These are phyloP conservation scores for Tetradesmus lagerheimii DNA, from an alignment of 139 green algal genomes.

Conservation along the genomic window DNA sequence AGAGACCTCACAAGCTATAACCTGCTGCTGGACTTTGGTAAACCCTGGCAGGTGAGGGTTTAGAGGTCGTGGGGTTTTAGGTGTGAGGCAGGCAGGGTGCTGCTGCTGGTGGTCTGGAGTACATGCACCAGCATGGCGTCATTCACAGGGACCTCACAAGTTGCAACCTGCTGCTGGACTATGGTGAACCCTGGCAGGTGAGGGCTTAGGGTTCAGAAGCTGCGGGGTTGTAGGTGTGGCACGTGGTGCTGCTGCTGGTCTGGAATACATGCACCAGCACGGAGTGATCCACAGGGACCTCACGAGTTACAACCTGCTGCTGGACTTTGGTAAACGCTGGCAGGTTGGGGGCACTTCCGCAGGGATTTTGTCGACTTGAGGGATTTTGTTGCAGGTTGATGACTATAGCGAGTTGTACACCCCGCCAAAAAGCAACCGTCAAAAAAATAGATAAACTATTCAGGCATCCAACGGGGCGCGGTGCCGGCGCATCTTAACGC, in stretches of 20 bases:
- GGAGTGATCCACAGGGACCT: conserved; percentile 72
- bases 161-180: conserved; percentile 75
- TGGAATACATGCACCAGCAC: conserved; percentile 64
- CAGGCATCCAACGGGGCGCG: too few relatives aligned
- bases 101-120: conserved; percentile 51
- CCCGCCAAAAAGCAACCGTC: too few relatives aligned
- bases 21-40: conserved; percentile 65
- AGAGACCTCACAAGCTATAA: conserved; percentile 79
- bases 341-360: conserved; percentile 29
- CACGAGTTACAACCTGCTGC: conserved; percentile 76
- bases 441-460: too few relatives aligned
- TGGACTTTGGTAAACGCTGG: conserved; percentile 53
- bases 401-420: too few relatives aligned
- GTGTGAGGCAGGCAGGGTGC: too few relatives aligned
- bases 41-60: conserved; percentile 31
- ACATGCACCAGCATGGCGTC: conserved; percentile 68
- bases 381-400: too few relatives aligned
- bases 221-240: not conserved
- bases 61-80: too few relatives aligned
- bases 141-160: conserved; percentile 75
- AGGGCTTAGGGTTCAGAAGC: not conserved
- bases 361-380: too few relatives aligned
- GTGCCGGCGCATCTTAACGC: too few relatives aligned
- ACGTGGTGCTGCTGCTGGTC: not conserved
- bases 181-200: conserved; percentile 38